A percentile compares a stretch with the other conserved stretches of the same genome.
Evolutionary conservation across 768 basidiomycete genomes (phyloP).

Genomic region (Lentinula guzmanii): DNA sequence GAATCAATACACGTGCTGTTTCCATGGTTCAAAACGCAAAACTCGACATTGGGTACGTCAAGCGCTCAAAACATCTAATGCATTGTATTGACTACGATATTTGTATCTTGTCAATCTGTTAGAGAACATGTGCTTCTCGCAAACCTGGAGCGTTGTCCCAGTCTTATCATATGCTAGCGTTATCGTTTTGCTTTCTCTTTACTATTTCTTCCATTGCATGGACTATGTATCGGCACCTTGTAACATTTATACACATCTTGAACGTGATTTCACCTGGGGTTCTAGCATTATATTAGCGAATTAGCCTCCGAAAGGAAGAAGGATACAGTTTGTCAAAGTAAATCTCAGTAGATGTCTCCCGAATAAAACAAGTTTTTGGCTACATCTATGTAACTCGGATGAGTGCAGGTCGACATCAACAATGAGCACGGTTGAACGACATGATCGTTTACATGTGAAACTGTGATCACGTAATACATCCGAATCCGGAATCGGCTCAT

Average conservation of each 20-base stretch:
- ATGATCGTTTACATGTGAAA: background rate
- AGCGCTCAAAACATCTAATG: background rate
- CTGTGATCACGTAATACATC: background rate
- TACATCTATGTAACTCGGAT: no score
- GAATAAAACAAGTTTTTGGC: no score
- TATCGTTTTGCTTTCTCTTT: background rate
- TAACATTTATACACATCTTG: background rate
- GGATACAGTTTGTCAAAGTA: no score
- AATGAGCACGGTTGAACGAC: background rate
- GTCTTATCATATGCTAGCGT: constrained; percentile 48
- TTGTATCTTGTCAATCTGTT: background rate
- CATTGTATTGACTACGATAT: constrained; percentile 2
- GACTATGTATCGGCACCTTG: background rate
- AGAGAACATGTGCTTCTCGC: constrained; percentile 48
- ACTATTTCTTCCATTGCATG: constrained; percentile 1
- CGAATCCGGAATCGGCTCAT: background rate
- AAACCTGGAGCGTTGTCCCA: constrained; percentile 45
- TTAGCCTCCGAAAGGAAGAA: no score
- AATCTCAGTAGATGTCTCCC: no score
- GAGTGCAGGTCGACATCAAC: no score
- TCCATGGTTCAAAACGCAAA: constrained; percentile 40
- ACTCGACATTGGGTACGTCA: constrained; percentile 32
- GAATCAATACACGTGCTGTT: constrained; percentile 35
- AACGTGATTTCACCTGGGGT: background rate
- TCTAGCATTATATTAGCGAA: background rate